Evolutionary conservation across 202 grass and related monocot genomes (phyloP), one percentile per base, ranked within the genome.

Genomic region (Elaeis oleifera): DNA sequence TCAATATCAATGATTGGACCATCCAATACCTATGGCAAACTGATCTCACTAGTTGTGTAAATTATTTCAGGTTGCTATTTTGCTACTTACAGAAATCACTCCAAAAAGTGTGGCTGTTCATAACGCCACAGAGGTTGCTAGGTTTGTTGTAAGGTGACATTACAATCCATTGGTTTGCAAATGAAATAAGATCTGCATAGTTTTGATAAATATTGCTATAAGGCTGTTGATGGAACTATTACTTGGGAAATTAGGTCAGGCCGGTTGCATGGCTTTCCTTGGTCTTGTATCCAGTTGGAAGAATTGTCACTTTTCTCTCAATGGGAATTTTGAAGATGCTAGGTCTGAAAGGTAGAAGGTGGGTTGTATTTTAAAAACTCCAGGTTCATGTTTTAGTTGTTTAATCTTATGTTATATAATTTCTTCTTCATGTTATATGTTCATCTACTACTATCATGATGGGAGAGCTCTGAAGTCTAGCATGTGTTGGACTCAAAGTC

Each of bases 71-170:
- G 92, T 99, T 13, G 83, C 82, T 23, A 51, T 99, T 67, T 89
- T 99, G 53, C 88, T 99, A 50, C 77, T 99, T 59, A 99, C 94
- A 60, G 94, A 94, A 80, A 99, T 99, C 67, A 89, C 94, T 49
- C 94, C 94, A 51, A 99, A 99, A 84, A 99, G 80, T 83, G 73
- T 99, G 70, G 94, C 88, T 64, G 94, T 94, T 9, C 94, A 99
- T 74, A 99, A 87, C 78, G 88, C 88, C 49, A 84, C 84, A 14
- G 94, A 99, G 58, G 94, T 99, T 52, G 85, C 85, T 79, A 89
- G 94, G 67, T 86, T 99, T 73, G 88, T 99, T 27, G 88, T 94
- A 73, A 91, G 91, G 92, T 96, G 74, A 89, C 22, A 67, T 57
- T 39, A 50, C 49, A 60, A 59, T 20, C 32, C 55, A 80, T 16